A percentile compares a stretch with the other conserved stretches of the same genome.
phyloP scores from a whole-genome alignment of 106 monocot genomes.

The Narthecium ossifragum region DNA sequence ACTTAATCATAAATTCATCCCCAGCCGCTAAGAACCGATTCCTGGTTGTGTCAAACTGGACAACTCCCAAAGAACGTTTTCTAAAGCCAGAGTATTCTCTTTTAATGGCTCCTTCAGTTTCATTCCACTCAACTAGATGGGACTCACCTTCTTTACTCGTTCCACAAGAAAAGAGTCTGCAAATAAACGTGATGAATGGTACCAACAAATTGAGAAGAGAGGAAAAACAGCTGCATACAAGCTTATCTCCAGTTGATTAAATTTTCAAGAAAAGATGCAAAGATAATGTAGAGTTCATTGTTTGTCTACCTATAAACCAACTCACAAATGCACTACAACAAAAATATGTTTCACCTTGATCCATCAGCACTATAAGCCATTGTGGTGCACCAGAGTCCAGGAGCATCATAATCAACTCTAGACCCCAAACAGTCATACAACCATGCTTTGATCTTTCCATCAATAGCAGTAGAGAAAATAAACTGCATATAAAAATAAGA shows the following conservation, averaged over 20 bases:
- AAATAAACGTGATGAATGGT: constrained; percentile 5
- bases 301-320: no score
- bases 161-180: constrained; percentile 80
- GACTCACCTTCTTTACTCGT: constrained; percentile 85
- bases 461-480: constrained; percentile 83
- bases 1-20: constrained; percentile 80
- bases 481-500: no score
- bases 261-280: no score
- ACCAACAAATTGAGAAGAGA: no score
- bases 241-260: no score
- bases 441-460: constrained; percentile 99
- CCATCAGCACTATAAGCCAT: constrained; percentile 97
- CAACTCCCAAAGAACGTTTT: constrained; percentile 62
- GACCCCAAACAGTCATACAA: constrained; percentile 84
- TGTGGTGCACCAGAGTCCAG: constrained; percentile 87
- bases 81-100: constrained; percentile 67
- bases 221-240: no score
- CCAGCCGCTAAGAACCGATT: constrained; percentile 76
- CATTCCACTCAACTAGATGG: constrained; percentile 86
- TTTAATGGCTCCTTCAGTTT: constrained; percentile 74
- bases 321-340: no score
- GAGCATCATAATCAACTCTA: constrained; percentile 95
- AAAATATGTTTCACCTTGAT: constrained; percentile 58
- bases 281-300: no score
- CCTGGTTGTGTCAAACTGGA: constrained; percentile 76